Base-by-base conservation (phyloP, 768 basidiomycete genomes). In the Podaxis sp. region DNA sequence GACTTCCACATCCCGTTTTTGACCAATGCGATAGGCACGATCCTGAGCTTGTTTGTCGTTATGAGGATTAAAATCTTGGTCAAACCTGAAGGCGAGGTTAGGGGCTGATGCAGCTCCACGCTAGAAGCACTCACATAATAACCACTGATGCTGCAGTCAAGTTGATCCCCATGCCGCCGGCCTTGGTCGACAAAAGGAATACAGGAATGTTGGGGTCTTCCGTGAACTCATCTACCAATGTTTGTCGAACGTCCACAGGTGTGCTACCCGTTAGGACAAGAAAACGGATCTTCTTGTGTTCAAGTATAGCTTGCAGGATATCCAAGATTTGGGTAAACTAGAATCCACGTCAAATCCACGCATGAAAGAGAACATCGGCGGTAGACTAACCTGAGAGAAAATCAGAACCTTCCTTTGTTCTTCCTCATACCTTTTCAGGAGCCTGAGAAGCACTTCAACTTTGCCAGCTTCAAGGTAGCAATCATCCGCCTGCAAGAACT, bases 11-110 rank as follows among this genome's bases (percentile, higher is more conserved):
- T 96, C 89, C 56, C 89, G 87, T 72, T 92, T 94, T 74, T 97
- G 95, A 24, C 95, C 96, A 66, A 99, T 97, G 28, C 97, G 90
- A 75, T 98, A 99, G 26, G 95, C 95, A 38, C 97, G 88, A 74
- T 99, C 97, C 64, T 96, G 95, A 0, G 97, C 97, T 77, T 99
- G 97, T 64, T 91, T 87, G 75, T 99, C 97, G 73, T 99, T 99
- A 76, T 95, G 93, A 3, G 93, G 93, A 73, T 99, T 99, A 77
- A 98, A 99, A 73, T 99, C 96, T 71, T 96, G 95, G 72, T 99
- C 96, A 71, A 95, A 97, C 86, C 90, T 92, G 63, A 30, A 44
- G 24, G 24, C 17, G 15, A 19, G 30, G 19, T 57, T 36, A 52
- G 36, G 15, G 26, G 22, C 7, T 56, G 38, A 56, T 42, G 56